Evolutionary conservation across 176 grass and related monocot genomes (phyloP).

Genomic region (Oryza longistaminata): DNA sequence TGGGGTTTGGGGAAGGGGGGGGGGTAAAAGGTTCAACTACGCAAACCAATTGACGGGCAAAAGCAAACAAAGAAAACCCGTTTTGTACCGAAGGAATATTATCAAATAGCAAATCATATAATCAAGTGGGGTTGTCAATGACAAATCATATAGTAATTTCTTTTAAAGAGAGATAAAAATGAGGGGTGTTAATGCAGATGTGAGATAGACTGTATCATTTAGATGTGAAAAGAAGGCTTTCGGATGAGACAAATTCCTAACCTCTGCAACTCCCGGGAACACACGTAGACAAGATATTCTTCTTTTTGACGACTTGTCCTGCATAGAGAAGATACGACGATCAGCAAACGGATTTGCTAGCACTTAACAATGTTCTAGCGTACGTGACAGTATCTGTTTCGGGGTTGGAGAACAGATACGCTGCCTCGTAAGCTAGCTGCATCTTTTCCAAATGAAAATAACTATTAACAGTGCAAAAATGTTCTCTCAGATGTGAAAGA

Average conservation of each 20-base stretch:
- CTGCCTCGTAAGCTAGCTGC: background rate
- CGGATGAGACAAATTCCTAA: background rate
- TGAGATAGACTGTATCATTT: background rate
- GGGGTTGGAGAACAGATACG: background rate
- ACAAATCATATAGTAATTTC: no score
- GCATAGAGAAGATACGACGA: background rate
- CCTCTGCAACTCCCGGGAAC: background rate
- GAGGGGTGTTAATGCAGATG: background rate
- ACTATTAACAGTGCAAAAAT: background rate
- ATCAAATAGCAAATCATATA: no score
- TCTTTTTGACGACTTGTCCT: background rate
- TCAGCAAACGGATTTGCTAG: background rate
- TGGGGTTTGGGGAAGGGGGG: no score
- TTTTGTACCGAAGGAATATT: no score
- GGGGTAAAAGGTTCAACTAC: no score
- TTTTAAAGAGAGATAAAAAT: background rate
- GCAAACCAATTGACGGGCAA: no score
- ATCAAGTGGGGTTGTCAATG: no score
- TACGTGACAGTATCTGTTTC: background rate
- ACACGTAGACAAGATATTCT: background rate
- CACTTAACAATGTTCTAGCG: background rate
- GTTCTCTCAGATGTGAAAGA: background rate
- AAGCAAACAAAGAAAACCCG: no score
- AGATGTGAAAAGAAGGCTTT: background rate
- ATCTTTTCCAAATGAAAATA: background rate